A percentile compares a stretch with the other conserved stretches of the same genome.
Evolutionary conservation across 257 asterid species (phyloP).

Genomic region (Nicotiana sylvestris): DNA sequence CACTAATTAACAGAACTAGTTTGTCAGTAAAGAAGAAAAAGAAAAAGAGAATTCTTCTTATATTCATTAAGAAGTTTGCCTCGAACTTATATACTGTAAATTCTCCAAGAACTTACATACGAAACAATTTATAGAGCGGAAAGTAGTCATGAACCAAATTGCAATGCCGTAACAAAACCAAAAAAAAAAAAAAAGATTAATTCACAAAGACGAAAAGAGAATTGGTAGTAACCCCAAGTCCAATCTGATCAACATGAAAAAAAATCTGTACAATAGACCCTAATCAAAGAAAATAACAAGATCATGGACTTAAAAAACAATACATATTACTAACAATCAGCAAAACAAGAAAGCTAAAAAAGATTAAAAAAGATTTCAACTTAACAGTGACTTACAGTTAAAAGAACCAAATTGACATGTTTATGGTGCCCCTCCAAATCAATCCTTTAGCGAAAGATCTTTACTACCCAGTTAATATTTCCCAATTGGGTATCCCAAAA

Average conservation of each 20-base stretch:
- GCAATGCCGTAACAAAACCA: background rate
- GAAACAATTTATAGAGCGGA: background rate
- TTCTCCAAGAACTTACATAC: background rate
- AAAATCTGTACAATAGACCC: background rate
- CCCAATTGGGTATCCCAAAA: constrained; percentile 4
- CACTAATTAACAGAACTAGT: background rate
- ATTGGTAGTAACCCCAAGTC: background rate
- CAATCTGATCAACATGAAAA: background rate
- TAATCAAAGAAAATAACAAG: background rate
- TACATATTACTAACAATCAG: background rate
- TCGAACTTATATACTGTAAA: background rate
- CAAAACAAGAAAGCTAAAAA: background rate
- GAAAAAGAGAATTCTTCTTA: background rate
- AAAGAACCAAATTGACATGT: background rate
- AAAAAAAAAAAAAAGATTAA: background rate
- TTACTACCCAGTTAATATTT: background rate
- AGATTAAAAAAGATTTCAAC: background rate
- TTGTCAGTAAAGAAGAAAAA: background rate
- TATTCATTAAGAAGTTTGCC: background rate
- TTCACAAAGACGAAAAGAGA: background rate
- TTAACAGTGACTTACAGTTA: background rate
- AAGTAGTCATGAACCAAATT: background rate
- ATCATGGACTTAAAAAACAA: background rate
- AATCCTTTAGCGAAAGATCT: background rate
- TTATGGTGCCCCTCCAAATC: background rate